phyloP scores from a whole-genome alignment of 2,329 filamentous ascomycete genomes.

The Kalaharituber pfeilii region DNA sequence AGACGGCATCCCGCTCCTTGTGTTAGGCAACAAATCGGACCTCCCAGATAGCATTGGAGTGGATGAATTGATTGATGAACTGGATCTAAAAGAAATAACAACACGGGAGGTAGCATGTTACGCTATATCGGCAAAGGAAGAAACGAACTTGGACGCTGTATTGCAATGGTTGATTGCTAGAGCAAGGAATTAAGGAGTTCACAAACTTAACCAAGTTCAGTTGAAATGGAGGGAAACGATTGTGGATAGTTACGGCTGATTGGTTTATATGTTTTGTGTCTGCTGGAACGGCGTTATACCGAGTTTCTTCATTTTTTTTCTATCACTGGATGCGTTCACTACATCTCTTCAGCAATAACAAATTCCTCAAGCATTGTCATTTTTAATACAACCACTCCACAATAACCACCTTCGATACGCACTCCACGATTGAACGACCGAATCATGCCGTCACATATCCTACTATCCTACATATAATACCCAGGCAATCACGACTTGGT shows the following conservation, averaged over 20 bases:
- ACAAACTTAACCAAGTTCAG: background rate
- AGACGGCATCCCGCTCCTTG: constrained; percentile 76
- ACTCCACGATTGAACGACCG: background rate
- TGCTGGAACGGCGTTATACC: constrained; percentile 1
- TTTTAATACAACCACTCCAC: constrained; percentile 1
- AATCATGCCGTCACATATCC: background rate
- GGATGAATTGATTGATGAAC: constrained; percentile 82
- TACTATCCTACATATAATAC: background rate
- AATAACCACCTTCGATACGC: background rate
- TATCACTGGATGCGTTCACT: background rate
- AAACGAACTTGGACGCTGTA: constrained; percentile 94
- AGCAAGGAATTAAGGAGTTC: constrained; percentile 48
- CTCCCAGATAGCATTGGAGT: constrained; percentile 78
- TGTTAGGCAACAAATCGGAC: constrained; percentile 95
- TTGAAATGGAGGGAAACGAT: background rate
- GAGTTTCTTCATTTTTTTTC: background rate
- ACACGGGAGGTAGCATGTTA: constrained; percentile 96
- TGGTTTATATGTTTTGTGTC: background rate
- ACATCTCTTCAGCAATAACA: background rate
- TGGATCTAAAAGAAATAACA: constrained; percentile 76
- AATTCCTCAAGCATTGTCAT: background rate
- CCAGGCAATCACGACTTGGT: background rate
- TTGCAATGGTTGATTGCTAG: constrained; percentile 91
- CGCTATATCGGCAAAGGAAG: constrained; percentile 94
- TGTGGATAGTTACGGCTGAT: background rate